A percentile compares a stretch with the other conserved stretches of the same genome.
Evolutionary conservation across 768 basidiomycete genomes (phyloP).

Genomic region (Gyrodon lividus): DNA sequence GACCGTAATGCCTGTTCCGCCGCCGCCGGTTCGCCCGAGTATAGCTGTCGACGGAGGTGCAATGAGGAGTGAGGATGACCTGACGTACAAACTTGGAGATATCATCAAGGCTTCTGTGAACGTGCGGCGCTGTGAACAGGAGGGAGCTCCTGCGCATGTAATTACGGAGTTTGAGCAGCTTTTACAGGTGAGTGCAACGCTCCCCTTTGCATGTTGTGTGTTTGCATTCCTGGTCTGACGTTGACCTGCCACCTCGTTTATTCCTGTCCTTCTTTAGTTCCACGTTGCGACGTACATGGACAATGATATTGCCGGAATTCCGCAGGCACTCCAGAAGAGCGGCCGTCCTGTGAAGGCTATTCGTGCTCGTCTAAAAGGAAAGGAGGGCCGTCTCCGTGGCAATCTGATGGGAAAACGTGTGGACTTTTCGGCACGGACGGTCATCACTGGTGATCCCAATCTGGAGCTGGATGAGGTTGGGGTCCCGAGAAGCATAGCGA

Average conservation of each 20-base stretch:
- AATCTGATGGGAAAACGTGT: conserved; percentile 99
- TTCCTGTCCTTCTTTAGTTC: conserved; percentile 76
- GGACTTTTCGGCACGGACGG: conserved; percentile 97
- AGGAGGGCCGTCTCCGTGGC: conserved; percentile 96
- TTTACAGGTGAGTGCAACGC: conserved; percentile 66
- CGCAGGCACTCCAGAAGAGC: conserved; percentile 95
- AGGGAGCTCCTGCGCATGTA: conserved; percentile 95
- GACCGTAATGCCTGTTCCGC: conserved; percentile 96
- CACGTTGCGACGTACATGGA: conserved; percentile 99
- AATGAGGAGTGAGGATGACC: conserved; percentile 95
- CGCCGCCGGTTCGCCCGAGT: conserved; percentile 96
- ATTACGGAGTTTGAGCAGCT: conserved; percentile 95
- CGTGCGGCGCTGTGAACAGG: conserved; percentile 89
- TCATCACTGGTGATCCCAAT: conserved; percentile 99
- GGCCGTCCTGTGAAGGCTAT: conserved; percentile 98
- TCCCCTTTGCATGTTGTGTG: neutral
- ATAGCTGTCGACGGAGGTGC: conserved; percentile 96
- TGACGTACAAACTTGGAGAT: conserved; percentile 97
- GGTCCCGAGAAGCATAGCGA: conserved; percentile 91
- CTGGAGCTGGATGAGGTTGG: conserved; percentile 95
- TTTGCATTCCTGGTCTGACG: neutral
- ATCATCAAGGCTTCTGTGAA: conserved; percentile 95
- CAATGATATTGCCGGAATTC: conserved; percentile 97
- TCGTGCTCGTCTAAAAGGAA: conserved; percentile 96
- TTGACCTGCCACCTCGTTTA: neutral